A percentile compares a stretch with the other conserved stretches of the same genome.
Conservation (phyloP, 1,284 basidiomycete genomes). For the Rhodotorula glutinis region DNA sequence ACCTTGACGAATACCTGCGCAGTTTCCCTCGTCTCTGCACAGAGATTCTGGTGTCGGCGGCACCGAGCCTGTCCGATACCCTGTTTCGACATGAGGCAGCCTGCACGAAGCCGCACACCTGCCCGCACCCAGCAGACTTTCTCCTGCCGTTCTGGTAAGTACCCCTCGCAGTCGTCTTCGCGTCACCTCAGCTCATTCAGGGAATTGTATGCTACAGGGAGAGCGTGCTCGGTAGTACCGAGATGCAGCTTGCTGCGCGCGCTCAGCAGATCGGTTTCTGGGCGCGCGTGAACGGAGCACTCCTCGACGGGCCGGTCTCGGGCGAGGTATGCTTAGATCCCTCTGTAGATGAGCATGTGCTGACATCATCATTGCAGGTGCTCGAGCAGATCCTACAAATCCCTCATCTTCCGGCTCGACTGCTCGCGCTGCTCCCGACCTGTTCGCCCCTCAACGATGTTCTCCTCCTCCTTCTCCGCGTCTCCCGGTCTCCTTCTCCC, state of each 20-base stretch:
- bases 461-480: constrained; percentile 83
- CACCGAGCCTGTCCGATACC: constrained; percentile 90
- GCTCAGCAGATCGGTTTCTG: constrained; percentile 42
- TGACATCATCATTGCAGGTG: constrained; percentile 60
- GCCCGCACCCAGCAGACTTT: constrained; percentile 19
- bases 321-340: constrained; percentile 40
- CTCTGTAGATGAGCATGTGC: neutral
- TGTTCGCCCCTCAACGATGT: constrained; percentile 81
- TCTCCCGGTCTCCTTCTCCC: constrained; percentile 75
- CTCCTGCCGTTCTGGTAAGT: constrained; percentile 35
- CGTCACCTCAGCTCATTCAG: neutral
- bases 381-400: constrained; percentile 82
- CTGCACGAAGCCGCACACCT: constrained; percentile 26
- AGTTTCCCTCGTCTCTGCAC: constrained; percentile 94
- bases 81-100: constrained; percentile 65
- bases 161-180: neutral
- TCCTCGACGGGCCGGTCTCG: constrained; percentile 41
- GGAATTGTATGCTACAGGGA: constrained; percentile 83
- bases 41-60: constrained; percentile 92
- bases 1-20: neutral
- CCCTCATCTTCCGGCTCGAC: constrained; percentile 74
- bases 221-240: constrained; percentile 70
- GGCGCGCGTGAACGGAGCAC: constrained; percentile 47
- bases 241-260: constrained; percentile 47
- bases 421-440: constrained; percentile 73